These are phyloP conservation scores for Diversispora epigaea DNA, from an alignment of 192 early-diverging fungal species.

Conservation along the genomic window DNA sequence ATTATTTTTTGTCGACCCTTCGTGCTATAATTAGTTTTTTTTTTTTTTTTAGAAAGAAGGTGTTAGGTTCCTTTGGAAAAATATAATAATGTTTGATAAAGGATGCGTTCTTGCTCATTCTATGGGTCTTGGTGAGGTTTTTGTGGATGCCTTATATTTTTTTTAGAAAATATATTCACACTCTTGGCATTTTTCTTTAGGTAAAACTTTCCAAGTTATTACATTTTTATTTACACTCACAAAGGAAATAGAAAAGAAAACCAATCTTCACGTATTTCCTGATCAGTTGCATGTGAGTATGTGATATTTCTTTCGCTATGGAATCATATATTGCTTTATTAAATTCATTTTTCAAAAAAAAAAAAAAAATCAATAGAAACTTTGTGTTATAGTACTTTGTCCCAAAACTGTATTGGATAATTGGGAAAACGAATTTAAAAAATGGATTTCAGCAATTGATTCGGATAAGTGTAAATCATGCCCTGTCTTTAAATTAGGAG, in stretches of 20 bases:
- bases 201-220: constrained; percentile 79
- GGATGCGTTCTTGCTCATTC: constrained; percentile 83
- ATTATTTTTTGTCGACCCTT: not conserved
- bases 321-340: not conserved
- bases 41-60: constrained; percentile 61
- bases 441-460: constrained; percentile 57
- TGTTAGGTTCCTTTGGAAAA: constrained; percentile 78
- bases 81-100: constrained; percentile 65
- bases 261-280: constrained; percentile 53
- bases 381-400: constrained; percentile 68
- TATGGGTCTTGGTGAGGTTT: constrained; percentile 73
- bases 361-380: constrained; percentile 12
- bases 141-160: not conserved
- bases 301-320: constrained; percentile 29
- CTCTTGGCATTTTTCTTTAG: constrained; percentile 19
- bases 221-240: constrained; percentile 69
- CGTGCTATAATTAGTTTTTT: not conserved
- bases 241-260: constrained; percentile 48
- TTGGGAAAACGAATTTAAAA: constrained; percentile 70
- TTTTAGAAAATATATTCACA: not conserved
- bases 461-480: constrained; percentile 35
- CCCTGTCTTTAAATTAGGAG: constrained; percentile 50
- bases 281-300: constrained; percentile 45
- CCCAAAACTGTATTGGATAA: constrained; percentile 70
- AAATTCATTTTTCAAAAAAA: not conserved